Base-by-base conservation (phyloP, 164 flowering plant genomes). In the Vitis labrusca region DNA sequence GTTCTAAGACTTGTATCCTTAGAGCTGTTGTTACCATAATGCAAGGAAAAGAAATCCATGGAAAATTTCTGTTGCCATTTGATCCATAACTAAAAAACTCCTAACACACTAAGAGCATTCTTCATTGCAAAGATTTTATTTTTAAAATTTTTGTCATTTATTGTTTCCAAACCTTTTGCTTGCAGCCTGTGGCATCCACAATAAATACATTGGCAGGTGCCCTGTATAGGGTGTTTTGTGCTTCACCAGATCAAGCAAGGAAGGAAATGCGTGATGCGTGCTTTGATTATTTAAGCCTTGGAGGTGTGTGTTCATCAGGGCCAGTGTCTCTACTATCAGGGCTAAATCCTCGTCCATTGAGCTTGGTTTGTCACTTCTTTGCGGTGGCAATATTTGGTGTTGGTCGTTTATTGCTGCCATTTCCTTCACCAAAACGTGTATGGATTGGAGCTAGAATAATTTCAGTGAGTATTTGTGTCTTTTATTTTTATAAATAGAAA, bases 211-310 rank as follows among this genome's bases (percentile, higher is more conserved):
- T 91, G 80, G 96, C 93, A 1, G 93, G 89, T 56, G 96, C 96
- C 10, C 71, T 91, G 37, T 87, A 91, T 82, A 89, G 81, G 76
- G 91, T 90, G 61, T 90, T 90, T 63, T 86, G 89, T 76, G 88
- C 91, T 59, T 94, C 98, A 23, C 88, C 97, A 71, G 97, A 94
- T 80, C 86, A 75, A 79, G 97, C 98, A 57, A 87, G 92, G 78
- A 85, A 78, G 55, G 98, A 92, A 81, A 94, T 94, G 97, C 90
- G 97, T 2, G 77, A 94, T 61, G 98, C 98, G 53, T 94, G 97
- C 83, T 94, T 85, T 69, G 97, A 91, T 70, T 91, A 91, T 74
- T 67, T 91, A 32, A 88, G 91, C 69, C 88, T 91, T 50, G 97
- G 97, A 47, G 94, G 97, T 54, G 80, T 85, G 49, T 91, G 66